These are phyloP conservation scores for Fraxinus sp. DNA, from an alignment of 305 asterid genomes.

Conservation along the genomic window DNA sequence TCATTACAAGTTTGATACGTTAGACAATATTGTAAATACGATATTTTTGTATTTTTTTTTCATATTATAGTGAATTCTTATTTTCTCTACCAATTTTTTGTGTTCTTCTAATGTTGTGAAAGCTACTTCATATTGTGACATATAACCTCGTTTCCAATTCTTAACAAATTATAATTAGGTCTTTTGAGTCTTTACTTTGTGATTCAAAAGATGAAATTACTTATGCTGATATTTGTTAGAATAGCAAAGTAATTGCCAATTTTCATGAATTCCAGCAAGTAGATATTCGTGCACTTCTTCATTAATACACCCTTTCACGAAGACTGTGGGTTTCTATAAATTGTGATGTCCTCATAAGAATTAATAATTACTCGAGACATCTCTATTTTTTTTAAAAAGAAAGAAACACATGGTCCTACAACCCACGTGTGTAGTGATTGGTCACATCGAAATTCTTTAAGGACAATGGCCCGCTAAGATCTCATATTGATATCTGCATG, in stretches of 20 bases:
- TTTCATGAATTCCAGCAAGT: background rate
- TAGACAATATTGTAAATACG: background rate
- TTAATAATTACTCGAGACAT: background rate
- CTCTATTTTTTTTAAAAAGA: background rate
- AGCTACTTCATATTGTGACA: background rate
- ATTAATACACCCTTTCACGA: background rate
- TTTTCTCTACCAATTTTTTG: background rate
- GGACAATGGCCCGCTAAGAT: constrained; percentile 33
- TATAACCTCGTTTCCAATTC: background rate
- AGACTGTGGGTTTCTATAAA: background rate
- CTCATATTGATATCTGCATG: constrained; percentile 20
- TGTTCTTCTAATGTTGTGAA: too few relatives aligned
- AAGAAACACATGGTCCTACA: background rate
- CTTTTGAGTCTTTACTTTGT: background rate
- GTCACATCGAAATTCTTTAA: constrained; percentile 13
- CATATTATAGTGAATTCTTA: background rate
- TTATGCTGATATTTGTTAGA: background rate
- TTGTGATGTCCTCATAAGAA: background rate
- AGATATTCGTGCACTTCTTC: background rate
- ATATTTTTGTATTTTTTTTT: too few relatives aligned
- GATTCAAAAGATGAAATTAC: background rate
- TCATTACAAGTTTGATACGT: background rate
- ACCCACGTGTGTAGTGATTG: constrained; percentile 20
- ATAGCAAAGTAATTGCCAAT: background rate
- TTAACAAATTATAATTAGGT: background rate